Conservation (phyloP, 805 yeast genomes). For the Cyberlindnera euphorbiiphila region DNA sequence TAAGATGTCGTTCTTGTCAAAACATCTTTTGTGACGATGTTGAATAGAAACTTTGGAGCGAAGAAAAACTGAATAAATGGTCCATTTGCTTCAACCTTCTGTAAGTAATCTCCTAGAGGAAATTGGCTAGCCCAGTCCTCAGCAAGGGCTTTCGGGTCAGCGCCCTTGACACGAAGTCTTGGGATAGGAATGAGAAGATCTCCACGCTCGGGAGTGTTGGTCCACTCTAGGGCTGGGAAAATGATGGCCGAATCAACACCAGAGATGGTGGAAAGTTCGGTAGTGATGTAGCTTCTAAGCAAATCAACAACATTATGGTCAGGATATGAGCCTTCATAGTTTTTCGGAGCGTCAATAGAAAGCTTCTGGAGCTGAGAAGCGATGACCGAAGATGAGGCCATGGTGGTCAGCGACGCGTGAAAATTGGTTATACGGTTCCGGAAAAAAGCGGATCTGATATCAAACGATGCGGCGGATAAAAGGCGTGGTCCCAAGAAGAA, state of each 20-base stretch:
- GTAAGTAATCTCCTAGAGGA: slow-evolving; percentile 66
- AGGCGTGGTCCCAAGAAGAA: neutral
- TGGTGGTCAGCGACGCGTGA: slow-evolving; percentile 8
- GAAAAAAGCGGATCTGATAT: neutral
- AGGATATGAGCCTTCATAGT: slow-evolving; percentile 62
- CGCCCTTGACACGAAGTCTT: slow-evolving; percentile 80
- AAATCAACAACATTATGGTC: slow-evolving; percentile 78
- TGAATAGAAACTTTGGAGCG: slow-evolving; percentile 59
- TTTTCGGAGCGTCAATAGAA: slow-evolving; percentile 39
- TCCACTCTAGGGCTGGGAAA: slow-evolving; percentile 84
- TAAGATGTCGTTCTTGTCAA: slow-evolving; percentile 54
- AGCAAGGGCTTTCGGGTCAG: slow-evolving; percentile 72
- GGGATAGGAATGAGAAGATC: slow-evolving; percentile 92
- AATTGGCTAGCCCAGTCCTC: slow-evolving; percentile 74
- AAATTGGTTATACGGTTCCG: too few species aligned
- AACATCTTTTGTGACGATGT: slow-evolving; percentile 66
- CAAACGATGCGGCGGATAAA: neutral
- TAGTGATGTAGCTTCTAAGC: slow-evolving; percentile 83
- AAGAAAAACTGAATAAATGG: slow-evolving; percentile 89
- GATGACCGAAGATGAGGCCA: slow-evolving; percentile 29
- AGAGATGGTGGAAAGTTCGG: slow-evolving; percentile 68
- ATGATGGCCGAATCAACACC: slow-evolving; percentile 68
- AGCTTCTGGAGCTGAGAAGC: slow-evolving; percentile 31
- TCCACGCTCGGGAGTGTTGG: slow-evolving; percentile 83
- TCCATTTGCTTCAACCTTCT: slow-evolving; percentile 77